Evolutionary conservation across 2,329 filamentous ascomycete species (phyloP).

Genomic region (Dothiorella sarmentorum): DNA sequence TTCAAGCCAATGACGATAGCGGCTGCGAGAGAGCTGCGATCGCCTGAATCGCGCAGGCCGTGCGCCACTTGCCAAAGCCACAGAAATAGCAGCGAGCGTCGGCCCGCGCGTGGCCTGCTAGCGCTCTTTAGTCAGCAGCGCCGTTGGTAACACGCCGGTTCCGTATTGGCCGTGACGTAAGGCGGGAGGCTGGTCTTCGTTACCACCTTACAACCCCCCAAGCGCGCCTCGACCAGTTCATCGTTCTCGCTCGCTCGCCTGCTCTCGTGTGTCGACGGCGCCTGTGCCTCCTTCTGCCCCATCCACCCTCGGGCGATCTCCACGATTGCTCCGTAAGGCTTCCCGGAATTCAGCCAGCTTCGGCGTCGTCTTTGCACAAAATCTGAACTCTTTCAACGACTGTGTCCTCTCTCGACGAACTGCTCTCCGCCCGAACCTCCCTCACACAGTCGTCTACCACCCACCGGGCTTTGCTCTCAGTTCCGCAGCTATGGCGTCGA

Average conservation of each 20-base stretch:
- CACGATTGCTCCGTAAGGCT: conserved; percentile 17
- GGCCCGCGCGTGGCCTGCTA: conserved; percentile 2
- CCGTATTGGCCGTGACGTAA: neutral
- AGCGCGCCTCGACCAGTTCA: conserved; percentile 3
- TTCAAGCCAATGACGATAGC: conserved; percentile 12
- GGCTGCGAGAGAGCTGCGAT: neutral
- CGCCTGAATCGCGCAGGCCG: conserved; percentile 7
- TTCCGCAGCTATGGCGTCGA: conserved; percentile 17
- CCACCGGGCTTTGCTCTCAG: conserved; percentile 4
- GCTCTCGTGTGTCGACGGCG: conserved; percentile 16
- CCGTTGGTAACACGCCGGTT: neutral
- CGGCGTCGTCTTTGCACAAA: conserved; percentile 17
- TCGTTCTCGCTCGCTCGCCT: conserved; percentile 13
- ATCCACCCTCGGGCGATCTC: conserved; percentile 18
- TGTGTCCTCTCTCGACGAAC: neutral
- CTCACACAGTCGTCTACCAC: neutral
- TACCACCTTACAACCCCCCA: conserved; percentile 2
- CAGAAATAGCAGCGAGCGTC: conserved; percentile 4
- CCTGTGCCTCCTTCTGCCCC: conserved; percentile 17
- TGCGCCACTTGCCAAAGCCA: conserved; percentile 1
- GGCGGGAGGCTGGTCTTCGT: neutral
- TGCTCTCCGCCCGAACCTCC: conserved; percentile 3
- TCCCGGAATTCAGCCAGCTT: conserved; percentile 19
- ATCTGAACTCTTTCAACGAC: conserved; percentile 15
- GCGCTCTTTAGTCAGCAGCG: neutral